phyloP scores from a whole-genome alignment of 495 filamentous ascomycete genomes.

The Penicillium longicatenatum region DNA sequence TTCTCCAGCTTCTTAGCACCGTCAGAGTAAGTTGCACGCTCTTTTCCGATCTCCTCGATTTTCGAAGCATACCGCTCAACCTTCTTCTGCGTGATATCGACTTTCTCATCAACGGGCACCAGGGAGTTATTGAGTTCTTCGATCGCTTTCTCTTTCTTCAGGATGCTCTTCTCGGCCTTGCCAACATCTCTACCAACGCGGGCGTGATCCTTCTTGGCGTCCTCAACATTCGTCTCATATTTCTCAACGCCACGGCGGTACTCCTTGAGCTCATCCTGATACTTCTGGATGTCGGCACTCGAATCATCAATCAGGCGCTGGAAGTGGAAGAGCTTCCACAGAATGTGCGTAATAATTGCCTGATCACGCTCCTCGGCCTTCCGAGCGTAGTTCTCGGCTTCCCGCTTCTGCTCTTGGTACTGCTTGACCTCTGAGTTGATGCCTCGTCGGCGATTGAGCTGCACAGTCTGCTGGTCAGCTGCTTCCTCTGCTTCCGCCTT shows the following conservation, averaged over 20 bases:
- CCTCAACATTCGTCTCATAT: constrained; percentile 78
- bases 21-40: constrained; percentile 67
- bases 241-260: constrained; percentile 84
- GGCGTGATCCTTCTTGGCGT: constrained; percentile 83
- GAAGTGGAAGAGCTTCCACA: constrained; percentile 97
- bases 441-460: constrained; percentile 82
- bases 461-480: constrained; percentile 81
- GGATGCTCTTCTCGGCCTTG: constrained; percentile 81
- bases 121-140: constrained; percentile 83
- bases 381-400: constrained; percentile 86
- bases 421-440: constrained; percentile 99
- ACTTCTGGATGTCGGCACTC: constrained; percentile 84
- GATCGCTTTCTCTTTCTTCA: constrained; percentile 82
- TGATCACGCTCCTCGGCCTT: constrained; percentile 89
- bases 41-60: constrained; percentile 70
- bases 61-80: constrained; percentile 64
- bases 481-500: constrained; percentile 85
- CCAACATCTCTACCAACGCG: constrained; percentile 75
- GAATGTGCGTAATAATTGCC: constrained; percentile 88
- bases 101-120: constrained; percentile 90
- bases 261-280: constrained; percentile 96
- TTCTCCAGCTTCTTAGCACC: constrained; percentile 73
- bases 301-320: constrained; percentile 92
- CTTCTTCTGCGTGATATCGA: constrained; percentile 74
- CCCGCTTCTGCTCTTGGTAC: constrained; percentile 95